Evolutionary conservation across 192 early-diverging fungal species (phyloP).

Genomic region (Mortierella claussenii): DNA sequence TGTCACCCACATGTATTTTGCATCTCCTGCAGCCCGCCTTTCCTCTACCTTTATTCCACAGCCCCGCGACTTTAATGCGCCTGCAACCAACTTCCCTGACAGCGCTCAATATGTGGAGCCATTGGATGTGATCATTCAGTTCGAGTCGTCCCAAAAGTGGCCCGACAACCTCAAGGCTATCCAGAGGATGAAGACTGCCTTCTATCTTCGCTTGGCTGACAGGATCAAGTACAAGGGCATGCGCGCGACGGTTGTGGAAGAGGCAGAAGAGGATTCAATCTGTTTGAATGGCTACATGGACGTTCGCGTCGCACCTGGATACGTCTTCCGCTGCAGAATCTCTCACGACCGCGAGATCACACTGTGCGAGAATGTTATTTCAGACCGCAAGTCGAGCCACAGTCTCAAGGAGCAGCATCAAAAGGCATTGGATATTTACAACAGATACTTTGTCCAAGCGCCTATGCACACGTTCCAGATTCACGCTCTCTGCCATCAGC

Average conservation of each 20-base stretch:
- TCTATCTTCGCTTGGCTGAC: constrained; percentile 82
- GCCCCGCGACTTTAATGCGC: constrained; percentile 59
- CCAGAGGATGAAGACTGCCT: constrained; percentile 91
- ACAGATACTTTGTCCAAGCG: constrained; percentile 56
- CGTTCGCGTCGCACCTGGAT: constrained; percentile 75
- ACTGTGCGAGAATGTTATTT: constrained; percentile 66
- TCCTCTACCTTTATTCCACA: constrained; percentile 82
- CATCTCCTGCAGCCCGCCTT: constrained; percentile 73
- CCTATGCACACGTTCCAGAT: constrained; percentile 73
- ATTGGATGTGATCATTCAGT: constrained; percentile 83
- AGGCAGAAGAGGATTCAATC: constrained; percentile 50
- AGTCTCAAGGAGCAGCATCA: constrained; percentile 58
- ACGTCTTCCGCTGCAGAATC: constrained; percentile 84
- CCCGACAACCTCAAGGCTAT: constrained; percentile 89
- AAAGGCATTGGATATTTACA: constrained; percentile 61
- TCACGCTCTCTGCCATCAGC: constrained; percentile 78
- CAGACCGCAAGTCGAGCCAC: constrained; percentile 57
- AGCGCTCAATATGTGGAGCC: constrained; percentile 72
- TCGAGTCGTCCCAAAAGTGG: constrained; percentile 88
- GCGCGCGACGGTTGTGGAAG: constrained; percentile 60
- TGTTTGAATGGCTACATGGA: constrained; percentile 73
- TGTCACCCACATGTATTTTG: constrained; percentile 67
- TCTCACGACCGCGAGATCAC: constrained; percentile 75
- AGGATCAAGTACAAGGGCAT: constrained; percentile 61
- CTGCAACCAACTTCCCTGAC: constrained; percentile 46